Conservation (phyloP, 2,329 filamentous ascomycete species). For the Cercospora zeina region DNA sequence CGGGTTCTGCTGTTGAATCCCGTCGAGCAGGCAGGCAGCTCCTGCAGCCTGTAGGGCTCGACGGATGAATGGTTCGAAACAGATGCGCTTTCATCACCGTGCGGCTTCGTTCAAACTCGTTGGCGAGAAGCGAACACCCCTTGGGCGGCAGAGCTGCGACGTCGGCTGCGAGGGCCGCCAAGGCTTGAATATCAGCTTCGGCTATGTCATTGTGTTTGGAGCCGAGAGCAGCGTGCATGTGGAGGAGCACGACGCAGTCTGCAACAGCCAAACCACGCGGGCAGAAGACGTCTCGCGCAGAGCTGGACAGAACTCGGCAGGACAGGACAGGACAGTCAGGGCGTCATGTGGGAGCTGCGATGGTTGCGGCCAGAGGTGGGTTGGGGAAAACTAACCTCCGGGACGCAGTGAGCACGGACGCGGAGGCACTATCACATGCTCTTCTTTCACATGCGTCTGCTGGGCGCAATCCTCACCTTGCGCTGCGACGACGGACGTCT, state of each 20-base stretch:
- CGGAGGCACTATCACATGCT: conserved; percentile 9
- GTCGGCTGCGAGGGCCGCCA: background rate
- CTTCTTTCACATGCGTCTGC: conserved; percentile 13
- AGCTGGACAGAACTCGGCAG: background rate
- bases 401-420: conserved; percentile 9
- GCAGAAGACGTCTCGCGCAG: background rate
- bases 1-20: background rate
- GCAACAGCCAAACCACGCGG: background rate
- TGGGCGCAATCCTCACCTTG: conserved; percentile 12
- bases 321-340: background rate
- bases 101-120: too few relatives aligned
- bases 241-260: background rate
- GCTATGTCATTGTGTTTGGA: background rate
- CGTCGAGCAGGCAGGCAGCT: conserved; percentile 1
- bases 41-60: background rate
- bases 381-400: background rate
- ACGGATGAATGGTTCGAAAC: background rate
- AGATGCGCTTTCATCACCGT: background rate
- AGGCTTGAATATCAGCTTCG: background rate
- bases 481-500: background rate
- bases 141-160: conserved; percentile 3
- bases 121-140: background rate
- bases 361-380: background rate
- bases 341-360: background rate
- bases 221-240: background rate